These are phyloP conservation scores for Metarhizium robertsii DNA, from an alignment of 2,329 filamentous ascomycete species.

Conservation along the genomic window DNA sequence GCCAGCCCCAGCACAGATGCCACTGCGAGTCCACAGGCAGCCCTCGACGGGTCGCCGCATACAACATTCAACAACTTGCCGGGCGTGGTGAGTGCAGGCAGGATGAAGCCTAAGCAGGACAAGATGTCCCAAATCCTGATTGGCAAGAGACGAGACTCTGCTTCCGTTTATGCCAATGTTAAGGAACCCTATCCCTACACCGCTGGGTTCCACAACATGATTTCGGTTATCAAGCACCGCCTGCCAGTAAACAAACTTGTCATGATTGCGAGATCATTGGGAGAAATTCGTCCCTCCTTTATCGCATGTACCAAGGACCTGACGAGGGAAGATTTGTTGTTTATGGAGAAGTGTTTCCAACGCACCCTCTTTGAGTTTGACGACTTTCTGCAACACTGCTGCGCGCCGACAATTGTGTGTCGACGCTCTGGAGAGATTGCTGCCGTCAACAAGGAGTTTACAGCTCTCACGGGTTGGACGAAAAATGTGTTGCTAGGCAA, in stretches of 20 bases:
- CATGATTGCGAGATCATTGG: constrained; percentile 77
- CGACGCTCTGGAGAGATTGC: constrained; percentile 91
- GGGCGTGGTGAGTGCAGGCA: constrained; percentile 17
- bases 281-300: constrained; percentile 85
- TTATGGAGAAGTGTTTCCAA: constrained; percentile 97
- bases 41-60: constrained; percentile 45
- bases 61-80: constrained; percentile 19
- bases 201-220: constrained; percentile 79
- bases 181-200: constrained; percentile 90
- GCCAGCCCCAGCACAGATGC: constrained; percentile 57
- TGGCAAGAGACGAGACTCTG: constrained; percentile 63
- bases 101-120: constrained; percentile 34
- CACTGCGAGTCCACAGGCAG: constrained; percentile 50
- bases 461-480: constrained; percentile 89
- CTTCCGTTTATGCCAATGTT: constrained; percentile 79
- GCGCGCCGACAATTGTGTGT: constrained; percentile 85
- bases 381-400: constrained; percentile 79
- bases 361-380: constrained; percentile 88
- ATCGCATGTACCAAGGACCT: constrained; percentile 87
- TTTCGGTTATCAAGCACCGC: constrained; percentile 67
- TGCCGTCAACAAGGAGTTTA: constrained; percentile 92
- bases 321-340: constrained; percentile 79
- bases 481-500: constrained; percentile 83
- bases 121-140: constrained; percentile 39
- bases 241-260: constrained; percentile 70